Evolutionary conservation across 495 filamentous ascomycete species (phyloP), one percentile per base, ranked within the genome.

Genomic region (Talaromyces trachyspermus): DNA sequence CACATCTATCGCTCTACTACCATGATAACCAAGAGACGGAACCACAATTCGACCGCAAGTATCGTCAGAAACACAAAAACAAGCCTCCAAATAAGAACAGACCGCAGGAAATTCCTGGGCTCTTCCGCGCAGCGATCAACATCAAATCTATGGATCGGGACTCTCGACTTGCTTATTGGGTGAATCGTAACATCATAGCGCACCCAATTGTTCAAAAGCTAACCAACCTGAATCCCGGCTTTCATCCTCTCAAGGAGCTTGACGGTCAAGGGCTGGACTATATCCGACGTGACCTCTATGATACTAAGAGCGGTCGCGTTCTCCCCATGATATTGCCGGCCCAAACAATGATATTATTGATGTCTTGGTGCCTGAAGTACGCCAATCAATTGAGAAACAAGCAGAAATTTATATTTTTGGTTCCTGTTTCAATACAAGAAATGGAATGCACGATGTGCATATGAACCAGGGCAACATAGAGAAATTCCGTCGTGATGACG

Each of bases 381-480:
- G 54, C 17, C 33, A 54, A 7, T 54, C 61, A 5, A 56, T 69
- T 25, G 45, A 49, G 4, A 7, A 52, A 4, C 45, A 62, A 2
- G 61, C 63, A 14, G 46, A 54, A 1, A 47, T 62, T 5, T 69
- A 63, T 45, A 19, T 69, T 8, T 61, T 55, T 23, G 63, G 63
- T 6, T 49, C 51, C 26, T 33, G 40, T 12, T 61, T 51, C 36
- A 38, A 42, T 25, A 41, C 46, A 7, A 40, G 26, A 29, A 45
- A 52, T 7, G 60, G 52, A 0, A 64, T 69, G 22, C 65, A 66
- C 51, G 54, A 69, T 47, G 41, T 66, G 9, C 65, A 69, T 50
- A 65, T 66, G 65, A 66, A 69, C 43, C 65, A 69, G 43, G 65
- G 65, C 47, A 66, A 58, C 37, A 29, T 50, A 33, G 19, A 33